A percentile compares a stretch with the other conserved stretches of the same genome.
phyloP scores from a whole-genome alignment of 148 eudicot genomes.

The Dysphania ambrosioides region DNA sequence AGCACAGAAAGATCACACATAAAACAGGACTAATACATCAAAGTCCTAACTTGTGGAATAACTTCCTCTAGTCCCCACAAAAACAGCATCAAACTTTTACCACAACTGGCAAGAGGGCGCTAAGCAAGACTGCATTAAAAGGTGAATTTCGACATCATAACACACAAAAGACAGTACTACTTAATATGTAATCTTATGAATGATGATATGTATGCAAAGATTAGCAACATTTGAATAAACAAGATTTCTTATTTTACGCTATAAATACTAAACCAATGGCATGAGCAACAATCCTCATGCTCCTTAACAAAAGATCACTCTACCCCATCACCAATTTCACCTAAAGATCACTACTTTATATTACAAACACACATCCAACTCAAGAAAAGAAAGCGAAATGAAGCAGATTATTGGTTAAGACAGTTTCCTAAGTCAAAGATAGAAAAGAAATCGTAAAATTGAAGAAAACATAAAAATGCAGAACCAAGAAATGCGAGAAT shows the following conservation, averaged over 20 bases:
- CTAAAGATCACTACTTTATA: neutral
- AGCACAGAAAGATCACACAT: neutral
- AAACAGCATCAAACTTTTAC: neutral
- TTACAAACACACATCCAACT: neutral
- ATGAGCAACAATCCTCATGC: no score
- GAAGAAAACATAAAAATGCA: neutral
- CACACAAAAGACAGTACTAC: neutral
- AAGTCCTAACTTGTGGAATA: conserved; percentile 9
- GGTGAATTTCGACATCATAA: no score
- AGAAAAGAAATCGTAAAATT: neutral
- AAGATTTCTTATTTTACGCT: neutral
- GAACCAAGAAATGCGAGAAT: no score
- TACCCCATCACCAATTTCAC: conserved; percentile 5
- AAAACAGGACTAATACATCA: neutral
- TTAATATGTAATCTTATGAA: neutral
- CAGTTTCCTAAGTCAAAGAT: neutral
- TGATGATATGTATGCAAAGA: neutral
- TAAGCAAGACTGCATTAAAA: no score
- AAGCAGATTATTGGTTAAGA: neutral
- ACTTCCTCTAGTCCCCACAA: conserved; percentile 15
- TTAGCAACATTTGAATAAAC: neutral
- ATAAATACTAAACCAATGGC: neutral
- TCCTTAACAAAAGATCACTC: neutral
- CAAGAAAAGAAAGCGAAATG: neutral
- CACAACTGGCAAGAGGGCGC: no score